Conservation (phyloP, 305 asterid genomes). For the Withania somnifera region DNA sequence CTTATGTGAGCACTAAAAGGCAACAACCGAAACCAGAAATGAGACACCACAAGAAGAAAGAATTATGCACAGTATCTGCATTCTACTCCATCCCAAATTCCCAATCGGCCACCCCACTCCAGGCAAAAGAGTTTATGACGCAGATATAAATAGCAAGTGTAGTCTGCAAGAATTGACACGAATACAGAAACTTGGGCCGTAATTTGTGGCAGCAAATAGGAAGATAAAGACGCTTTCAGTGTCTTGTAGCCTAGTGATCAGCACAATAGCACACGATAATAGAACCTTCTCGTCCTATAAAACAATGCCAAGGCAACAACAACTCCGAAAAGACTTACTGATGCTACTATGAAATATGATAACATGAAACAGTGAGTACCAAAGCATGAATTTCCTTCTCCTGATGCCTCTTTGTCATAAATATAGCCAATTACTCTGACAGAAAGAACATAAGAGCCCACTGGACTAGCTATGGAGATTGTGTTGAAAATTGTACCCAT, state of each 20-base stretch:
- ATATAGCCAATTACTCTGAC: constrained; percentile 76
- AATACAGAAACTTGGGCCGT: background rate
- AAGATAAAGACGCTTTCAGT: background rate
- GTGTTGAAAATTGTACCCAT: constrained; percentile 90
- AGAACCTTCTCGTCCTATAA: constrained; percentile 22
- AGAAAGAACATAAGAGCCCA: constrained; percentile 80
- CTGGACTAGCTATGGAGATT: constrained; percentile 71
- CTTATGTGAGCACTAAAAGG: background rate
- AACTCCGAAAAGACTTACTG: constrained; percentile 47
- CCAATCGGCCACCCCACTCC: background rate
- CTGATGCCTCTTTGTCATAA: constrained; percentile 47
- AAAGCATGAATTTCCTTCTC: constrained; percentile 38
- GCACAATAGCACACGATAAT: constrained; percentile 21
- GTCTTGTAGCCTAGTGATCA: constrained; percentile 3
- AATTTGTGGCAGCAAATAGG: background rate
- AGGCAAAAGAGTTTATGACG: background rate
- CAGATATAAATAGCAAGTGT: background rate
- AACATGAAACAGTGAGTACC: constrained; percentile 78
- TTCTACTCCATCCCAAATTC: background rate
- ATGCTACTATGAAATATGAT: constrained; percentile 63
- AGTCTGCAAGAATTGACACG: background rate
- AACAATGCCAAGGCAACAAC: constrained; percentile 39
- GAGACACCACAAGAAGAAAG: background rate
- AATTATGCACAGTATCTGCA: background rate
- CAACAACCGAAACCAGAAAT: background rate